Conservation (phyloP, 306 rosid species). For the Erythrophleum fordii region DNA sequence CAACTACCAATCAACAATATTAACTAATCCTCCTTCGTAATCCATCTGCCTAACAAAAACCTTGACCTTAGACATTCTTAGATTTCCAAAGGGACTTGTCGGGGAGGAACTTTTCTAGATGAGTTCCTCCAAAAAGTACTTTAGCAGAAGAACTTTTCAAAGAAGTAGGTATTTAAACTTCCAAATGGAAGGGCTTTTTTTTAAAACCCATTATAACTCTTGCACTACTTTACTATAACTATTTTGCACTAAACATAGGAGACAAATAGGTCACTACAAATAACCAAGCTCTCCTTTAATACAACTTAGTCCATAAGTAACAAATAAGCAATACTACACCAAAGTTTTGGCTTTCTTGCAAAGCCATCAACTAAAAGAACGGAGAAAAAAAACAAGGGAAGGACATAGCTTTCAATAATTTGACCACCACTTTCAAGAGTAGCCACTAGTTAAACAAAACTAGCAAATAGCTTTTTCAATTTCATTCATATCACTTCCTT, state of each 20-base stretch:
- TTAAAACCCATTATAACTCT: not conserved
- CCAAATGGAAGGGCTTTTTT: not conserved
- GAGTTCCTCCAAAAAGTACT: not conserved
- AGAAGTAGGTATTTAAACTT: not conserved
- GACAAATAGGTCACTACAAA: not conserved
- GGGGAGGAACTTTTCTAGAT: not conserved
- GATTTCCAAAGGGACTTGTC: not conserved
- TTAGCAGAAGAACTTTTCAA: not conserved
- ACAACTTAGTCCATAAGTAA: not conserved
- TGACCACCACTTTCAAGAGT: not conserved
- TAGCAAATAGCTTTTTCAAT: not conserved
- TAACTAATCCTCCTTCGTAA: not conserved
- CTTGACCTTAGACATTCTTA: not conserved
- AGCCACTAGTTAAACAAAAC: not conserved
- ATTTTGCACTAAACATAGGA: not conserved
- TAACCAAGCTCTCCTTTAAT: not conserved
- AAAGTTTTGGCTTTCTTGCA: not conserved
- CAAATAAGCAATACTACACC: not conserved
- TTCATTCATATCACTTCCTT: slow-evolving; percentile 4
- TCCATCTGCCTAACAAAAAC: not conserved
- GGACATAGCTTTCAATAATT: not conserved
- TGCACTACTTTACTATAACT: not conserved
- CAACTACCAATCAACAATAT: not conserved
- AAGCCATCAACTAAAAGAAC: not conserved
- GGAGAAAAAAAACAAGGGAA: no score